Base-by-base conservation (phyloP, 257 asterid genomes). In the Nicotiana sylvestris region DNA sequence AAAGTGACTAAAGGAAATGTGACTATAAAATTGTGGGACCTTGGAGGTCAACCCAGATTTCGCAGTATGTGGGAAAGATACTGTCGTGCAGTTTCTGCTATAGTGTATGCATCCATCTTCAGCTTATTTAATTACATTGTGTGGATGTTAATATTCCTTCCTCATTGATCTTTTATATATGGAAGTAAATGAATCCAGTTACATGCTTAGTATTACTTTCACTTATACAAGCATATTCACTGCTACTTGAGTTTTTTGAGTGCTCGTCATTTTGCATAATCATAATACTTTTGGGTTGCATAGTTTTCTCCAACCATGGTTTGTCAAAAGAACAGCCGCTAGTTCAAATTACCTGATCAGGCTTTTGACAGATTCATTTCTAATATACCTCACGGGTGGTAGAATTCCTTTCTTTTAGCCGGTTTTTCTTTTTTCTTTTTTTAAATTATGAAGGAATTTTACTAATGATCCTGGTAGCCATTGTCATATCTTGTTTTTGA, bases 41-140 rank as follows among this genome's bases (percentile, higher is more conserved):
- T 96, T 91, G 99, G 99, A 68, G 99, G 99, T 86, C 99, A 94
- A 88, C 99, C 99, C 66, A 93, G 99, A 90, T 94, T 96, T 82
- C 87, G 98, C 78, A 96, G 97, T 80, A 92, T 94, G 97, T 94
- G 99, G 99, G 99, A 96, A 89, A 88, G 98, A 87, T 96, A 96
- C 82, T 96, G 99, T 64, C 99, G 99, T 78, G 95, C 98, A 49
- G 99, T 96, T 86, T 96, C 99, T 85, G 98, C 98, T 57, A 96
- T 96, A 85, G 99, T 96, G 98, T 96, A 92, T 62, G 95, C 81
- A 78, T 67, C 83, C 78, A 7, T 29, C 39, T 64, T 78, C 83
- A 30, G 16, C 5, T 32, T 78, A 27, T 18, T 72, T 72, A 35
- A 46, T 76, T 49, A 74, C 80, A 51, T 27, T 51, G 16, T 13